Evolutionary conservation across 345 rosid genomes (phyloP), one percentile per base, ranked within the genome.

Genomic region (Ceriops tagal): DNA sequence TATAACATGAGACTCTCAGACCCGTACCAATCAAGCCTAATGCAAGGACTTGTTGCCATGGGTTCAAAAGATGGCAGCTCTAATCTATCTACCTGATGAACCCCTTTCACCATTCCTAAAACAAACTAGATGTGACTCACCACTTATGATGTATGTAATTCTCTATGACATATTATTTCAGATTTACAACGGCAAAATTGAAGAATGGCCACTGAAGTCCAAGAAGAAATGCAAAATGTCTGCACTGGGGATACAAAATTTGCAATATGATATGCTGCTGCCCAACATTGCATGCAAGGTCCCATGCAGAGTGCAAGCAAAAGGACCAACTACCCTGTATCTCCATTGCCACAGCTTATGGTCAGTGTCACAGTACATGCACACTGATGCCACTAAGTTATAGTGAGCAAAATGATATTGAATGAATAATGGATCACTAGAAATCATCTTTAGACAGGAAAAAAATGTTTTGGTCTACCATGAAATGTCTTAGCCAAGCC

Each of bases 1-100:
- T 55, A 26, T 5, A 4, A 51, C 51, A 37, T 10, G 21, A 34
- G 62, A 66, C 58, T 13, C 11, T 30, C 16, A 5, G 34, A 20
- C 62, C 43, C 26, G 37, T 39, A 5, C 71, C 5, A 58, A 68
- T 28, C 24, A 46, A 57, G 43, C n/a, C n/a, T 67, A 26, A 26
- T 26, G 27, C 35, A 16, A 20, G 55, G 35, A 39, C 26, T 20
- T 26, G 5, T 37, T 24, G 20, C 43, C 19, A 13, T 8, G 3
- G 16, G 18, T 57, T 20, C 35, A 31, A 18, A 31, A 34, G 49
- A 22, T 16, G 24, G 22, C 19, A 47, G 20, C 56, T 26, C n/a
- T 21, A 9, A 18, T 58, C 53, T 15, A 30, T 24, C 39, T 13
- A 47, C 8, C 2, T 18, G 31, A 21, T 59, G 27, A 24, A 16